Base-by-base conservation (phyloP, 2,329 filamentous ascomycete genomes). In the Phialophora macrospora region DNA sequence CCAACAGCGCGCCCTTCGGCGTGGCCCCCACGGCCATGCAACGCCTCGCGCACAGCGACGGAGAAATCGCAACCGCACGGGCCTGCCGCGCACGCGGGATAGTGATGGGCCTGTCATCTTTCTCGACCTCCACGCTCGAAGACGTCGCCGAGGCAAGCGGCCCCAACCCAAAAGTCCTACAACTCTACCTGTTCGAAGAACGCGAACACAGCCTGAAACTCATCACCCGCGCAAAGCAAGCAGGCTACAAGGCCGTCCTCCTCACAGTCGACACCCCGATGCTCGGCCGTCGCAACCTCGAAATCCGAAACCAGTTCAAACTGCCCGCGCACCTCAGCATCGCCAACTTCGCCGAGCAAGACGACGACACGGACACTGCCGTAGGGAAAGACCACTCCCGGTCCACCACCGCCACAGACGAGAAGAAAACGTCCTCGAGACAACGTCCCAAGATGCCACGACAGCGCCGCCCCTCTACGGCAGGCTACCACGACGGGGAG, bases 181-280 rank as follows among this genome's bases (percentile, higher is more conserved):
- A 86, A 69, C 73, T 85, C 51, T 83, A 81, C 70, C 76, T 84
- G 11, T 76, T 84, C 57, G 80, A 81, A 67, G 80, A 85, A 68
- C 75, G 81, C 7, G 67, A 72, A 12, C 76, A 78, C 5, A 79
- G 74, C 0, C 57, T 74, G 7, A 75, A 77, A 54, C 70, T 82
- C 54, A 70, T 81, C 11, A 68, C 73, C 51, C 71, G 79, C 60
- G 74, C 79, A 58, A 75, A 81, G 75, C 73, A 72, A 56, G 77
- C 79, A 3, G 81, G 82, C 4, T 84, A 81, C 72, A 81, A 80
- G 63, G 83, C 83, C 2, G 75, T 85, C 14, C 77, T 85, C 44
- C 73, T 86, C 4, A 83, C 83, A 0, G 81, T 84, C 9, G 84
- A 86, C 69, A 79, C 79, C 0, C 83, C 83, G 0, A 77, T 82